These are phyloP conservation scores for Madurella mycetomatis DNA, from an alignment of 2,329 filamentous ascomycete genomes.

Conservation along the genomic window DNA sequence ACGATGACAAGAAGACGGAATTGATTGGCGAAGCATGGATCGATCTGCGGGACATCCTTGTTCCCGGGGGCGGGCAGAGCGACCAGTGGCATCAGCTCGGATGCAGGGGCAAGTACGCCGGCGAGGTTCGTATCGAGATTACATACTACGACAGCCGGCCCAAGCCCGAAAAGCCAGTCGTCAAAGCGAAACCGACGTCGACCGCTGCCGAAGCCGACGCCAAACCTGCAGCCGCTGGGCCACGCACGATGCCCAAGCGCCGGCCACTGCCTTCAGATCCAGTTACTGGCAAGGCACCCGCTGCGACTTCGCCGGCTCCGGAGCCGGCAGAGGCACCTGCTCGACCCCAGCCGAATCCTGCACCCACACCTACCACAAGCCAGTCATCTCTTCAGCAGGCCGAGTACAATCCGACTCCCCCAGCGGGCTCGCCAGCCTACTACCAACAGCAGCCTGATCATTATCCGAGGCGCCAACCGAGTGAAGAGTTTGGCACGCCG, in stretches of 20 bases:
- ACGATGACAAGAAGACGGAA: conserved; percentile 97
- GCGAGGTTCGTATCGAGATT: conserved; percentile 89
- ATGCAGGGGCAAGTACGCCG: conserved; percentile 91
- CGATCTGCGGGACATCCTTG: conserved; percentile 73
- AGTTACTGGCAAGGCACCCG: conserved; percentile 50
- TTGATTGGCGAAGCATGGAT: conserved; percentile 94
- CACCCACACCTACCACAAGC: conserved; percentile 42
- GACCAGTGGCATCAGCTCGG: conserved; percentile 87
- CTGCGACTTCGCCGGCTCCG: conserved; percentile 35
- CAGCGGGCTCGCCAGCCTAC: conserved; percentile 26
- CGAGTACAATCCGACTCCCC: conserved; percentile 45
- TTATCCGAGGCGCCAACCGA: conserved; percentile 10
- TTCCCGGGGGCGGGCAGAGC: conserved; percentile 83
- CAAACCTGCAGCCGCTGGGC: conserved; percentile 29
- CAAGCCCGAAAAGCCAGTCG: conserved; percentile 66
- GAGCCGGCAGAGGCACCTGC: conserved; percentile 46
- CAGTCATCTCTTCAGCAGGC: conserved; percentile 40
- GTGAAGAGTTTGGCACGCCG: conserved; percentile 16
- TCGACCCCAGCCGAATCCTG: conserved; percentile 41
- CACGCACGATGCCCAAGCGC: conserved; percentile 67
- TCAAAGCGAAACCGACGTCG: conserved; percentile 45
- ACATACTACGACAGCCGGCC: conserved; percentile 91
- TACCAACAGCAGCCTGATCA: conserved; percentile 24
- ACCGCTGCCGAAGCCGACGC: conserved; percentile 31
- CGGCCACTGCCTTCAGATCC: conserved; percentile 80